These are phyloP conservation scores for Arachis monticola DNA, from an alignment of 331 rosid species.

Conservation along the genomic window DNA sequence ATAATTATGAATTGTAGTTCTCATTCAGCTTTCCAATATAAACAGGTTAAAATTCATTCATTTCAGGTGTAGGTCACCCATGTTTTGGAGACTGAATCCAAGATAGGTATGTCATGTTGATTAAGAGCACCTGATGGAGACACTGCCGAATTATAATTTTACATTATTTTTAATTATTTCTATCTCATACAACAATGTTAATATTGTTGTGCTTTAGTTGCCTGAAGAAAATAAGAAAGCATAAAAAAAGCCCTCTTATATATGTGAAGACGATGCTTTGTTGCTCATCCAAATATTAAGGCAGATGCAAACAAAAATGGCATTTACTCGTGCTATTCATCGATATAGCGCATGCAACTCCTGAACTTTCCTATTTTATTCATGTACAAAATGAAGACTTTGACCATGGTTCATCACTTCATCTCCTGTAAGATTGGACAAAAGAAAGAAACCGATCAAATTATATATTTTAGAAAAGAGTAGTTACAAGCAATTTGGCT, in stretches of 20 bases:
- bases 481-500: slow-evolving; percentile 23
- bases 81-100: slow-evolving; percentile 7
- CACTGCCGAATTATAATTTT: not conserved
- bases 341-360: slow-evolving; percentile 28
- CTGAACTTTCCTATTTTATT: slow-evolving; percentile 24
- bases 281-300: slow-evolving; percentile 17
- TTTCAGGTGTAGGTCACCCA: not conserved
- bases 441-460: slow-evolving; percentile 14
- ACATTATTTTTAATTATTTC: slow-evolving; percentile 16
- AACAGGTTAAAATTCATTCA: not conserved
- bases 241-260: slow-evolving; percentile 15
- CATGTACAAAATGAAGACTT: slow-evolving; percentile 42
- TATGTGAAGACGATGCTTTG: not conserved
- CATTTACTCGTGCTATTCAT: slow-evolving; percentile 24
- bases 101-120: not conserved
- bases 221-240: not conserved
- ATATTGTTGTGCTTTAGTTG: not conserved
- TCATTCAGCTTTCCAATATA: slow-evolving; percentile 12
- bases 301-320: slow-evolving; percentile 23
- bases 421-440: slow-evolving; percentile 36
- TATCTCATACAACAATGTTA: slow-evolving; percentile 11
- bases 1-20: not conserved
- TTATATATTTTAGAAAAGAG: not conserved
- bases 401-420: slow-evolving; percentile 32
- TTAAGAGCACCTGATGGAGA: slow-evolving; percentile 6